Base-by-base conservation (phyloP, 2,329 filamentous ascomycete genomes). In the Myriosclerotinia scirpicola region DNA sequence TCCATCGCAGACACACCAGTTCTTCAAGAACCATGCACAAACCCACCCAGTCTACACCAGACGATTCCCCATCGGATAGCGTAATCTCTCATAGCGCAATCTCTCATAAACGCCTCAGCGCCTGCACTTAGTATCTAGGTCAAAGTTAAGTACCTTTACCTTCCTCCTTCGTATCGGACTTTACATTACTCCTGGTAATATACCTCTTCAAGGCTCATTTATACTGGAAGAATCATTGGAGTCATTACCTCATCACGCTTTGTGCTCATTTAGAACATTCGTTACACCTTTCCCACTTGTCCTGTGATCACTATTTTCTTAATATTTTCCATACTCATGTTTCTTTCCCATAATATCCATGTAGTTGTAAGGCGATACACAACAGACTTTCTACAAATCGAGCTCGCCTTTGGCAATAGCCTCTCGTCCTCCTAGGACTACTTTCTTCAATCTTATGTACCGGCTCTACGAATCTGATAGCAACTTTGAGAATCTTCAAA, bases 401-500 rank as follows among this genome's bases (percentile, higher is more conserved):
- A 61, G 30, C 17, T 20, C 34, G 50, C n/a, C 44, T 61, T 61
- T 34, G 34, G 44, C n/a, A 8, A 61, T 50, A 61, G 58, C 26
- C 14, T 38, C 34, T 34, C 14, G 44, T 61, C 14, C 20, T 34
- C 26, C 58, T 15, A 61, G 58, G 34, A 50, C 4, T 52, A 26
- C 58, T 38, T 36, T 42, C 30, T 30, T 60, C 42, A 36, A 60
- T 30, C 12, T 48, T 15, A 48, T 60, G 56, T 38, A 26, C 44
- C 34, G 46, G 8, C 38, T 34, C 44, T 38, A 50, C 44, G n/a
- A 38, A 50, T 17, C 44, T 46, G n/a, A 30, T 17, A 40, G n/a
- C 34, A 50, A 34, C 44, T 50, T n/a, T 61, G 40, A 74, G 69
- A 70, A 54, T 70, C 50, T 54, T 66, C 62, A 63, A 65, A 54